Evolutionary conservation across 192 early-diverging fungal species (phyloP).

Genomic region (Chytriomyces sp.): DNA sequence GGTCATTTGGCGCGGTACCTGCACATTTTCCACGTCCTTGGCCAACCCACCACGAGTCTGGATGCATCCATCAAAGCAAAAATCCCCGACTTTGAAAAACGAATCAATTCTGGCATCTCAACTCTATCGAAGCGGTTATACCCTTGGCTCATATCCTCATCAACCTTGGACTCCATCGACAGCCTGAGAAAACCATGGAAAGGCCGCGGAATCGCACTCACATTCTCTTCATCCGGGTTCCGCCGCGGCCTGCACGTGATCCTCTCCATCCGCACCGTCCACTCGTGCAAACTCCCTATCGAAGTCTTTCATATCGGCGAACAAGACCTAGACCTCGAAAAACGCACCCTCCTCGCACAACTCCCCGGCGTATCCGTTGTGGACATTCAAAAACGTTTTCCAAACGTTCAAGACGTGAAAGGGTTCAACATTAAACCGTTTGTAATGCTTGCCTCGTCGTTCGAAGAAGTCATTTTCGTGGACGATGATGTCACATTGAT

Average conservation of each 20-base stretch:
- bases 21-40: background rate
- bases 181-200: background rate
- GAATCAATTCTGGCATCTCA: background rate
- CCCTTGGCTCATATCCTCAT: slow-evolving; percentile 21
- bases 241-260: slow-evolving; percentile 29
- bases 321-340: slow-evolving; percentile 10
- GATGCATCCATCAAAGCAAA: background rate
- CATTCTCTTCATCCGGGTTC: slow-evolving; percentile 20
- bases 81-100: background rate
- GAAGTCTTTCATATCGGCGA: slow-evolving; percentile 62
- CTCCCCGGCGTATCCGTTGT: slow-evolving; percentile 32
- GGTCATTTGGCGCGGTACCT: slow-evolving; percentile 16
- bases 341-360: slow-evolving; percentile 6
- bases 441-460: slow-evolving; percentile 64
- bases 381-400: slow-evolving; percentile 41
- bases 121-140: slow-evolving; percentile 5
- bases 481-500: slow-evolving; percentile 71
- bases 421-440: slow-evolving; percentile 76
- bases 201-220: slow-evolving; percentile 29
- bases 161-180: background rate
- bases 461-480: slow-evolving; percentile 67
- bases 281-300: slow-evolving; percentile 59
- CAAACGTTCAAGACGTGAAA: slow-evolving; percentile 34
- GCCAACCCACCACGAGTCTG: background rate
- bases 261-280: slow-evolving; percentile 25